Evolutionary conservation across 1,139 yeast species (phyloP).

Genomic region (Yamadazyma taylorii): DNA sequence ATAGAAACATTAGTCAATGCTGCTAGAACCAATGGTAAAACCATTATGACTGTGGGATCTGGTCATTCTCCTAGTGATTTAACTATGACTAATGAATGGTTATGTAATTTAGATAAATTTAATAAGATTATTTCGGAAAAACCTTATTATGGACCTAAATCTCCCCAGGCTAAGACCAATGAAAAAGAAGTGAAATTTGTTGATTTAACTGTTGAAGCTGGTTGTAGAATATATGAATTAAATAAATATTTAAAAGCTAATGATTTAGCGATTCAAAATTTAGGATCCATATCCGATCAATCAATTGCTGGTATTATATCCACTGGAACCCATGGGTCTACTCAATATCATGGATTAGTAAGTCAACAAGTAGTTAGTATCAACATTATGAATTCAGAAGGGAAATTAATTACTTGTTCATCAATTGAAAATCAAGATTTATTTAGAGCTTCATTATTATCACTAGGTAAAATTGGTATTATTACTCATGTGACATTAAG

Average conservation of each 20-base stretch:
- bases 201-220: conserved; percentile 92
- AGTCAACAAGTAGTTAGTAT: conserved; percentile 84
- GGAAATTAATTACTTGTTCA: conserved; percentile 70
- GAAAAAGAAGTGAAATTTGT: conserved; percentile 61
- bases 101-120: conserved; percentile 80
- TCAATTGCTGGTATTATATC: conserved; percentile 92
- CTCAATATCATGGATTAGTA: conserved; percentile 88
- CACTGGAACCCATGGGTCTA: conserved; percentile 96
- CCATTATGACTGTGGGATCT: conserved; percentile 85
- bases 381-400: conserved; percentile 69
- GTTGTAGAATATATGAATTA: conserved; percentile 77
- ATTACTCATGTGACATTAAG: conserved; percentile 87
- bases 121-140: conserved; percentile 50
- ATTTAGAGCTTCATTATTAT: conserved; percentile 81
- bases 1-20: conserved; percentile 60
- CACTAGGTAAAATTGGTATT: conserved; percentile 89
- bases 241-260: conserved; percentile 63
- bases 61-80: conserved; percentile 95
- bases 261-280: conserved; percentile 80
- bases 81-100: conserved; percentile 88
- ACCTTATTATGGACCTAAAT: conserved; percentile 38
- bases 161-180: too few relatives aligned
- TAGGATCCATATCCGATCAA: conserved; percentile 94
- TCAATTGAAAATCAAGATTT: conserved; percentile 64
- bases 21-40: conserved; percentile 61